Evolutionary conservation across 2,329 filamentous ascomycete species (phyloP), one percentile per base, ranked within the genome.

Genomic region (Knoxdaviesia capensis): DNA sequence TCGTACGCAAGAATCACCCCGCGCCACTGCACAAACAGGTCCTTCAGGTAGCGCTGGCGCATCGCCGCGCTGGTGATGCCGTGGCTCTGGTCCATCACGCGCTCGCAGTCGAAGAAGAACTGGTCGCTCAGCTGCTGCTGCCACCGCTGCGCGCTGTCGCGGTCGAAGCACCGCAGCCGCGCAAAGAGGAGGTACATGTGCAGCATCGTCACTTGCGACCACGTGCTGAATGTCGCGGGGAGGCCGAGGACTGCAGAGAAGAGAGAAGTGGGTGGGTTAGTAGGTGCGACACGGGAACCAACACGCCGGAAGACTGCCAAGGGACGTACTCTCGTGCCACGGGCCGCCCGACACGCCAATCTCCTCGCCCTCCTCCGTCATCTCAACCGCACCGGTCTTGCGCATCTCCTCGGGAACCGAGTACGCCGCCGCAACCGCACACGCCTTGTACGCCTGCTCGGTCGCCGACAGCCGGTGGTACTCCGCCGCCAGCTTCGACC

Each of bases 151-250:
- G 81, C 77, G 49, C 72, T 67, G 28, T 78, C 71, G 42, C 68
- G 64, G 28, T 83, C 77, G 51, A 94, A 74, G 58, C 77, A 78
- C 48, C 90, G 81, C 51, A 94, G 65, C 44, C 87, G 80, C 39
- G 83, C 80, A 43, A 83, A 81, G 45, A 96, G 61, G 45, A 94
- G 71, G 66, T 94, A 96, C 71, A 98, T 81, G 65, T 98, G 88
- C 45, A 98, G 71, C 69, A 94, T 93, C 34, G 87, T 90, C 38
- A 96, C 79, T 60, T 96, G 87, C 20, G 86, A 83, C 90, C 90
- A 98, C 44, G 83, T 88, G 55, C 79, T 87, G 60, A 98, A 98
- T 0, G 86, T 96, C 1, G 86, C 83, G 32, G 72, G 68, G 11
- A 98, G 73, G 30, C 73, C 73, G 48, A 94, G 74, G 41, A 78